phyloP scores from a whole-genome alignment of 495 filamentous ascomycete species.

The Chaetomium fimeti region DNA sequence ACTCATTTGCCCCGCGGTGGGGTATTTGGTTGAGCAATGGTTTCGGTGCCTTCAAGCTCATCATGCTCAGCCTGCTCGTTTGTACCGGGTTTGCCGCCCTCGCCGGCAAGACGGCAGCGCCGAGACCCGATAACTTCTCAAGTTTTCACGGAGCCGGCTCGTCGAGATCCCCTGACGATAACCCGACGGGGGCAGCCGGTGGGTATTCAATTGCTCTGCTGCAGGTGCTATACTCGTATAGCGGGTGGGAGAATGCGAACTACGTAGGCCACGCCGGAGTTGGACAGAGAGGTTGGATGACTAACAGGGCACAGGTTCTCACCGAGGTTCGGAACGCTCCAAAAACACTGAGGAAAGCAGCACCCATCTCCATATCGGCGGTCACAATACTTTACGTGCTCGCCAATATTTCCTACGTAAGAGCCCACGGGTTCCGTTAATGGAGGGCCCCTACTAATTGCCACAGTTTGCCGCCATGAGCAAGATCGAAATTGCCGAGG shows the following conservation, averaged over 20 bases:
- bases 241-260: constrained; percentile 60
- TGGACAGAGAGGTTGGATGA: neutral
- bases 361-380: constrained; percentile 53
- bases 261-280: constrained; percentile 36
- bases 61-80: constrained; percentile 59
- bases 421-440: neutral
- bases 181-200: constrained; percentile 24
- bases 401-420: constrained; percentile 53
- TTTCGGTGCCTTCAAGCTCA: constrained; percentile 62
- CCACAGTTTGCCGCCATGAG: constrained; percentile 60
- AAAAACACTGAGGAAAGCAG: constrained; percentile 58
- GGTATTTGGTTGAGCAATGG: constrained; percentile 61
- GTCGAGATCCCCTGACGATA: neutral
- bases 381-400: constrained; percentile 62
- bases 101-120: constrained; percentile 23
- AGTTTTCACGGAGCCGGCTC: constrained; percentile 47
- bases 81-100: constrained; percentile 55
- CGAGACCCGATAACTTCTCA: constrained; percentile 39
- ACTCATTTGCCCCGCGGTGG: constrained; percentile 57
- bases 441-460: constrained; percentile 2
- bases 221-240: constrained; percentile 62
- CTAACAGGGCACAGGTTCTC: constrained; percentile 31
- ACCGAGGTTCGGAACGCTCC: constrained; percentile 59
- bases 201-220: constrained; percentile 58
- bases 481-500: constrained; percentile 53